Base-by-base conservation (phyloP, 2,329 filamentous ascomycete species). In the Blastomyces parvus region DNA sequence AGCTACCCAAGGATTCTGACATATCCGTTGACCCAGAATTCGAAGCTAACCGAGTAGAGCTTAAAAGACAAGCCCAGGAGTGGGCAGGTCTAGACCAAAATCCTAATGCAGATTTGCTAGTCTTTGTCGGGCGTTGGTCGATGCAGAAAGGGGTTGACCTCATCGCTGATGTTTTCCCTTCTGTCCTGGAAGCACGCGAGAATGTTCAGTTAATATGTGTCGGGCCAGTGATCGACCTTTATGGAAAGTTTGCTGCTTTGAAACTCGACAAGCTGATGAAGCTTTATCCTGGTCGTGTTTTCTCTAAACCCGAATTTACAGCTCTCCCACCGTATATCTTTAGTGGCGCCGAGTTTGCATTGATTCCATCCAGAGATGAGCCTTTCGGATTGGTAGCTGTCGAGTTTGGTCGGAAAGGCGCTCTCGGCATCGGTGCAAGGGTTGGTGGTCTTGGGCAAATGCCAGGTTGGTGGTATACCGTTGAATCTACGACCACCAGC, bases 381-480 rank as follows among this genome's bases (percentile, higher is more conserved):
- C 86, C 86, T 0, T 88, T 88, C 67, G 86, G 86, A 59, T 76
- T 88, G 38, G 86, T 88, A 6, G 86, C 86, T 38, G 86, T 88
- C 55, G 86, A 88, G 69, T 88, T 88, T 67, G 86, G 86, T 63
- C 80, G 86, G 30, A 88, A 88, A 71, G 86, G 86, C 68, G 86
- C 86, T 25, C 78, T 88, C 53, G 86, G 86, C 67, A 84, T 88
- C 63, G 86, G 86, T 56, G 84, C 85, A 46, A 80, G 85, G 62
- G 86, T 88, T 46, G 86, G 86, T 67, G 86, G 86, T 62, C 78
- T 88, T 27, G 85, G 86, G n/a, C 83, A 86, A 70, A 88, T 88
- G 85, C 86, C 86, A 25, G 86, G 86, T 30, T 88, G 85, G 82
- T 88, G 86, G 86, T 88, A 84, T 71, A 87, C 86, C 0, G 83